Evolutionary conservation across 2,329 filamentous ascomycete species (phyloP), one percentile per base, ranked within the genome.

Genomic region (Blastomyces percursus): DNA sequence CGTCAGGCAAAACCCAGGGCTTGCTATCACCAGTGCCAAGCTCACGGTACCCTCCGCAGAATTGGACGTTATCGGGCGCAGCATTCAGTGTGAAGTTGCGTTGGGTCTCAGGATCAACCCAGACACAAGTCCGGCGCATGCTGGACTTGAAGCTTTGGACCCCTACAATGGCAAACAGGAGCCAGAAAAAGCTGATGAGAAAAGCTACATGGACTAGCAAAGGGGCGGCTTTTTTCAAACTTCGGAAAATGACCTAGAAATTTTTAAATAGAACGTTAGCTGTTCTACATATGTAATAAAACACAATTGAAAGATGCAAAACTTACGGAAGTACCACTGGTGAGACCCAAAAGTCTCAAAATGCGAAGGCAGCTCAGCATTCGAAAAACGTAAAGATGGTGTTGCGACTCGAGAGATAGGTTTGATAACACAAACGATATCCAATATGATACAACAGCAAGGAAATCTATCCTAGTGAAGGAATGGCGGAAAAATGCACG

Each of bases 321-420:
- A 77, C 86, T 80, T 81, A 91, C 89, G 61, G 92, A 89, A 62
- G 95, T 99, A 68, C 94, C 94, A 68, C 91, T 92, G 1, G 94
- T 99, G 60, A 99, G 83, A 59, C 90, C 88, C 24, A 99, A 80
- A n/a, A 99, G 82, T 64, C 94, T 86, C 66, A 99, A 78, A 66
- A 99, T 96, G 54, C 95, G 89, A 66, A 99, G 81, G 75, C 91
- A 96, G 71, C 92, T 96, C 64, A 99, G 81, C 95, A 99, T 99
- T 62, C 90, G 87, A 74, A 99, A 99, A 8, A 97, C 83, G 69
- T 91, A 96, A 8, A 97, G 75, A 71, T 95, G 90, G 60, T 86
- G 81, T 2, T 75, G 71, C 64, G 82, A 81, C 71, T 96, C 90
- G 24, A 91, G 72, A 0, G 87, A 86, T 12, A 83, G 82, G 21